phyloP scores from a whole-genome alignment of 345 rosid species.

The Fremontodendron californicum region DNA sequence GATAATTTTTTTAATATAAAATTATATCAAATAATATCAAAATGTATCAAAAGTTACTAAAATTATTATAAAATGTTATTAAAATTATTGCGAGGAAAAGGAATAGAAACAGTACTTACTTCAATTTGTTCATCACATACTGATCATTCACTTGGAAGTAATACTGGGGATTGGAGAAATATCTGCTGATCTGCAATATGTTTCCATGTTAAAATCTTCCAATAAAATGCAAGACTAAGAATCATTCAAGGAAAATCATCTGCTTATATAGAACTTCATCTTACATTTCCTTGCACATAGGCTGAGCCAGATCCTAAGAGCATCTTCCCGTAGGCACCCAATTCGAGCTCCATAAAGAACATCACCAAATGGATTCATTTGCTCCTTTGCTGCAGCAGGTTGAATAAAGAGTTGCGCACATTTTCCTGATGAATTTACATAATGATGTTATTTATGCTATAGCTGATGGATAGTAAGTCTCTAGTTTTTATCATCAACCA shows the following conservation, averaged over 20 bases:
- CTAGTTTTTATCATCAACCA: background rate
- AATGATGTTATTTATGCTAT: background rate
- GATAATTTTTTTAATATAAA: too few relatives aligned
- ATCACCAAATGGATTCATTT: conserved; percentile 44
- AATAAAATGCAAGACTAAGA: background rate
- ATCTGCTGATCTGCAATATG: conserved; percentile 47
- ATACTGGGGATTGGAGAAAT: conserved; percentile 64
- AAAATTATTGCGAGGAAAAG: too few relatives aligned
- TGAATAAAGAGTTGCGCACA: background rate
- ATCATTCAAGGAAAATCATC: background rate
- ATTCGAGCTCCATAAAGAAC: conserved; percentile 56
- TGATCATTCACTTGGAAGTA: conserved; percentile 30
- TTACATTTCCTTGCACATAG: conserved; percentile 66
- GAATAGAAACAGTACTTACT: conserved; percentile 58
- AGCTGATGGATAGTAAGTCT: background rate
- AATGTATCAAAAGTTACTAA: too few relatives aligned
- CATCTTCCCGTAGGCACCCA: conserved; percentile 59
- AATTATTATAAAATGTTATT: too few relatives aligned
- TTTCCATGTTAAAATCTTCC: background rate
- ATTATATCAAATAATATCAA: too few relatives aligned
- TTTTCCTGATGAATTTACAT: background rate
- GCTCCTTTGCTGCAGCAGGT: background rate
- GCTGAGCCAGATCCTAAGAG: conserved; percentile 60
- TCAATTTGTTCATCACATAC: conserved; percentile 67
- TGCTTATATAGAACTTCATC: conserved; percentile 1